Base-by-base conservation (phyloP, 2,329 filamentous ascomycete genomes). In the Fusarium sublunatum region DNA sequence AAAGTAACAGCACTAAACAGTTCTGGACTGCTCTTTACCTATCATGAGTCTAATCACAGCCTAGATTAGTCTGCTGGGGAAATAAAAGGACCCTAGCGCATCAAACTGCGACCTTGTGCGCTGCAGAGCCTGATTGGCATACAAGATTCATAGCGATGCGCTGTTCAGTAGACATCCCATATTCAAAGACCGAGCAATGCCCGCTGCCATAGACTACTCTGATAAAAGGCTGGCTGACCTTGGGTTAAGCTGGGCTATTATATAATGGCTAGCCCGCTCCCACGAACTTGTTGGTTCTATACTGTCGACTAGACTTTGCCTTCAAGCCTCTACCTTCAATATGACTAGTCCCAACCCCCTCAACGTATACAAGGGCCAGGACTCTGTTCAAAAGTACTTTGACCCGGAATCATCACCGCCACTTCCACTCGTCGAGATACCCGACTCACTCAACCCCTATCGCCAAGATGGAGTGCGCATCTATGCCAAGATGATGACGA, bases 401-500 rank as follows among this genome's bases (percentile, higher is more conserved):
- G 76, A 88, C 60, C 86, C 86, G 0, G 84, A 88, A 50, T 76
- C 72, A 1, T 78, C 81, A 24, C 86, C 86, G 3, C 85, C 84
- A 0, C 69, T 88, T 8, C 87, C 87, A 1, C 77, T 89, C 2
- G 84, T 89, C 6, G 87, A 89, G 73, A 74, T 89, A 4, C 86
- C 86, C 0, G 77, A 78, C 13, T 74, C 73, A 10, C 75, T 89
- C 31, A 89, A 89, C 56, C 85, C 86, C 3, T 85, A 82, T 60
- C 77, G 81, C 19, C 61, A 79, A 25, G 81, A 88, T 81, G 83
- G 84, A 5, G 82, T 89, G 5, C 81, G 84, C 10, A 86, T 89
- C 48, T 88, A 87, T 61, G 86, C 86, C 34, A 88, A 89, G 74
- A 85, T 89, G 84, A 83, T 89, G 81, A 86, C 84, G 3, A 83